Base-by-base conservation (phyloP, 768 basidiomycete species). In the Cystobasidium onofrii region DNA sequence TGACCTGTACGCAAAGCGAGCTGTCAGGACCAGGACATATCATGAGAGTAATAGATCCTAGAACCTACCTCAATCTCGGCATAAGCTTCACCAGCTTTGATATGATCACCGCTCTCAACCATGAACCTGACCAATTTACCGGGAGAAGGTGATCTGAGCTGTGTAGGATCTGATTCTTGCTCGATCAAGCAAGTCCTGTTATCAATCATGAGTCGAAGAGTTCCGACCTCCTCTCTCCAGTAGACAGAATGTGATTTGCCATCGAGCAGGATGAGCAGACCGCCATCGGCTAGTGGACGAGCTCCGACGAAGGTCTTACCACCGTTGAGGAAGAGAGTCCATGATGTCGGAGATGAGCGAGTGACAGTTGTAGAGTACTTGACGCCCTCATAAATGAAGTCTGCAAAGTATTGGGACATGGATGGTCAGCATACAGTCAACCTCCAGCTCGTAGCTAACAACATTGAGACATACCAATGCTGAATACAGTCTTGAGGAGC, bases 101-200 rank as follows among this genome's bases (percentile, higher is more conserved):
- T 86, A 81, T 98, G 96, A 74, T 99, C 96, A 9, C 96, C 96
- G 73, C 91, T 94, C 79, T 99, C 96, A 76, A 98, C 88, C 75
- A 98, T 86, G 84, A 89, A 94, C 39, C 94, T 86, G 70, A 99
- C 87, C 62, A 99, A 87, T 83, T 99, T 99, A 43, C 96, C 96
- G 12, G 96, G 96, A 82, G 89, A 91, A 10, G 96, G 96, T 79
- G 90, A 92, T 78, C 96, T 86, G 57, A 98, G 84, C 81, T 98
- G 95, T 27, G 96, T 99, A 18, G 96, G 96, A 79, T 99, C 96
- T 78, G 97, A 97, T 85, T 99, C 96, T 83, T 98, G 94, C 82
- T 97, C 96, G 77, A 99, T 93, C 83, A 97, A 85, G 81, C 94
- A 96, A 18, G 96, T 99, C 85, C 97, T 95, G 66, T 92, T 86